Evolutionary conservation across 78 protist genomes (phyloP).

Genomic region (Cavenderia fasciculata): DNA sequence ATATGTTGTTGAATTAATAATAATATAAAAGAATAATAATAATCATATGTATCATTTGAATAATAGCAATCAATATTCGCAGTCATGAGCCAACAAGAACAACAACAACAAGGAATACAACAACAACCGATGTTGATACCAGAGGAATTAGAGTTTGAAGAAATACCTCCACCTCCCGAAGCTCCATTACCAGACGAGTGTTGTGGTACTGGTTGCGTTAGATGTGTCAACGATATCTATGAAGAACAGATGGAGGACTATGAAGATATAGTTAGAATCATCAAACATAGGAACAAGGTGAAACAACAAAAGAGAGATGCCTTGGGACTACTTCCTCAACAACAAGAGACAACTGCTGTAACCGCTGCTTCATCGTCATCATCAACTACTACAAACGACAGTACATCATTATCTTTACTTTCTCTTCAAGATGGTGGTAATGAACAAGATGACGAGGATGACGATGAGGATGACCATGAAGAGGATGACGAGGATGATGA

Average conservation of each 20-base stretch:
- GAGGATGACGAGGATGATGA: background rate
- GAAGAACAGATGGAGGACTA: slow-evolving; percentile 25
- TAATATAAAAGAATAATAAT: background rate
- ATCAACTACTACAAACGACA: background rate
- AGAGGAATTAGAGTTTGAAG: slow-evolving; percentile 10
- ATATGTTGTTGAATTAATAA: too few relatives aligned
- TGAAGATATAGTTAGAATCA: background rate
- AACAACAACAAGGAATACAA: background rate
- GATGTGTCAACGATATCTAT: slow-evolving; percentile 66
- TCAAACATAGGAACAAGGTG: background rate
- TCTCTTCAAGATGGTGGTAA: background rate
- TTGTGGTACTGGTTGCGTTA: slow-evolving; percentile 62
- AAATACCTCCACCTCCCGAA: slow-evolving; percentile 25
- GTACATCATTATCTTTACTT: background rate
- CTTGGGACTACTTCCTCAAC: too few relatives aligned
- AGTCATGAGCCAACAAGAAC: background rate
- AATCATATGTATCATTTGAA: too few relatives aligned
- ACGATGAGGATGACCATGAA: background rate
- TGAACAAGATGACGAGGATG: background rate
- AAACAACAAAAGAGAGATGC: background rate
- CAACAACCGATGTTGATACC: background rate
- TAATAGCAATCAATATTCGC: too few relatives aligned
- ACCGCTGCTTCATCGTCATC: background rate
- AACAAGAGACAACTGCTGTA: background rate
- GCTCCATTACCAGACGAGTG: slow-evolving; percentile 56